Conservation (phyloP, 2,329 filamentous ascomycete species). For the Penicillium sp. region DNA sequence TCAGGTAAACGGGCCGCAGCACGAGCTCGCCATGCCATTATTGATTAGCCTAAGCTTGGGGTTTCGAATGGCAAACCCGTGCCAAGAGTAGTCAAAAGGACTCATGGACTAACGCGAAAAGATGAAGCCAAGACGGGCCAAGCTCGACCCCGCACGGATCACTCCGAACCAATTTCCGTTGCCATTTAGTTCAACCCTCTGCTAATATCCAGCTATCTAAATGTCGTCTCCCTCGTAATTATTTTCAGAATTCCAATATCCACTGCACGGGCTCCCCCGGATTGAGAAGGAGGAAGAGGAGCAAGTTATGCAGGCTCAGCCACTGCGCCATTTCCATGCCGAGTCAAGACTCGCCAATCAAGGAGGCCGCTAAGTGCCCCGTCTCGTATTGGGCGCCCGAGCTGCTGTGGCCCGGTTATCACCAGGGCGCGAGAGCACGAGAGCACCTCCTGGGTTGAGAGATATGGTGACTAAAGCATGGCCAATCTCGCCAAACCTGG, state of each 20-base stretch:
- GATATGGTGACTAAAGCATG: not conserved
- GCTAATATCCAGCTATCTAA: no score
- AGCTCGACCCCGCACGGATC: not conserved
- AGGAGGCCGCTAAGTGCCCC: not conserved
- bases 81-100: no score
- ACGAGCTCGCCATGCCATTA: no score
- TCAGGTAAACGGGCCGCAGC: no score
- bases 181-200: no score
- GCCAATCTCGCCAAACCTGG: not conserved
- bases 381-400: conserved; percentile 19
- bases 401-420: no score
- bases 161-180: not conserved
- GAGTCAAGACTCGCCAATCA: conserved; percentile 14
- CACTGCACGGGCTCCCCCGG: not conserved
- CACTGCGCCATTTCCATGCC: conserved; percentile 8
- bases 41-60: no score
- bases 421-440: conserved; percentile 1
- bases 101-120: no score
- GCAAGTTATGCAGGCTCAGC: conserved; percentile 5
- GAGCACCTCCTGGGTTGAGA: conserved; percentile 1
- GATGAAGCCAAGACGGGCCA: no score
- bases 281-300: no score
- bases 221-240: no score
- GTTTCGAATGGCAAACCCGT: no score
- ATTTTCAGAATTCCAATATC: not conserved